Base-by-base conservation (phyloP, 345 rosid species). In the Gynandropsis gynandra region DNA sequence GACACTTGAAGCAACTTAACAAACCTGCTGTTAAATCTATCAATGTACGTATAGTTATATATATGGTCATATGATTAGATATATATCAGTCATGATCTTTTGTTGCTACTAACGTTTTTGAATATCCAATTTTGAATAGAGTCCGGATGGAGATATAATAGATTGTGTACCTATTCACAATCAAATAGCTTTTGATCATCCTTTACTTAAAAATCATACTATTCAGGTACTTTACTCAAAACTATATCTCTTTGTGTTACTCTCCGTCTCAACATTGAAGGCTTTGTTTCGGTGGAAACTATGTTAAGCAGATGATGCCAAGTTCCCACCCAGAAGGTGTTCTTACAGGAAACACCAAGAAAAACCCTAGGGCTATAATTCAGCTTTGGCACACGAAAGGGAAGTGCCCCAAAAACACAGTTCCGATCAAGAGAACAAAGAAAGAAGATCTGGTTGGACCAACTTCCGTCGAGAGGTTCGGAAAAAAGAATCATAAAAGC, bases 331-430 rank as follows among this genome's bases (percentile, higher is more conserved):
- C 82, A 4, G 76, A 71, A 53, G 66, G 73, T 4, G 47, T 62
- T 12, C 63, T 41, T 19, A 10, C 63, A 4, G 10, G 58, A 10
- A 52, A 39, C 16, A 42, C 17, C 15, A 45, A 54, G 38, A 40
- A 46, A 21, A 31, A 55, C 12, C 10, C 11, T 2, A 35, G 1
- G 38, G 35, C 42, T n/a, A 39, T 13, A 36, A 27, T 50, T 10
- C 81, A 76, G 64, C 5, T 58, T 34, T 76, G 81, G 81, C 81
- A 73, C 18, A 15, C 31, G 27, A 70, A 70, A 8, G 81, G 78
- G n/a, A 58, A 51, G 35, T 76, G 81, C 51, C 76, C 81, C 2
- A 56, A 70, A 34, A 75, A 73, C 9, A 76, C 76, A 1, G 36
- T 76, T 21, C 74, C 81, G 13, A 52, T 76, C 3, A 73, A 78